phyloP scores from a whole-genome alignment of 139 green algal genomes.

The Ettlia oleoabundans region DNA sequence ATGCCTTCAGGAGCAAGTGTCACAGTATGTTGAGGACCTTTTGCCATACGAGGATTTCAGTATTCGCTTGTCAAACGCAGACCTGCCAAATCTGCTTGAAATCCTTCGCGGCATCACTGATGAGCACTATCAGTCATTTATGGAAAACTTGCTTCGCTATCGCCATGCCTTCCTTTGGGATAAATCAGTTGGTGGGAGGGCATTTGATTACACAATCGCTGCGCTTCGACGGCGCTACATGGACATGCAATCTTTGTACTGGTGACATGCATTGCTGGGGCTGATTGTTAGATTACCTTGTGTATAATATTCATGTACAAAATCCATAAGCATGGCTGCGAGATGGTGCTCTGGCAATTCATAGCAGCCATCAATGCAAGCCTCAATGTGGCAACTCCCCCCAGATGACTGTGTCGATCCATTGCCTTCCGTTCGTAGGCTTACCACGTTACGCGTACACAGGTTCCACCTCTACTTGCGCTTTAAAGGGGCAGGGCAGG shows the following conservation, averaged over 20 bases:
- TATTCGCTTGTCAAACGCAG: neutral
- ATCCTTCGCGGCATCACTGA: neutral
- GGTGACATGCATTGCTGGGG: neutral
- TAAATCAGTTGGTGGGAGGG: neutral
- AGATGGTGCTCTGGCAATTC: too few relatives aligned
- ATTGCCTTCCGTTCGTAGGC: too few relatives aligned
- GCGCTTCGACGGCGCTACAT: neutral
- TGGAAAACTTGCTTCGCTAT: neutral
- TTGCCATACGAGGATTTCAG: neutral
- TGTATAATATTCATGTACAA: too few relatives aligned
- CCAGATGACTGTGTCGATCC: too few relatives aligned
- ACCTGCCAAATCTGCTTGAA: neutral
- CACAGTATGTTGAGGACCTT: neutral
- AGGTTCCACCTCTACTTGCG: too few relatives aligned
- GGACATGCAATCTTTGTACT: constrained; percentile 9
- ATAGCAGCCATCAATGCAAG: too few relatives aligned
- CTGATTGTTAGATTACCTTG: too few relatives aligned
- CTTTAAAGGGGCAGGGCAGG: too few relatives aligned
- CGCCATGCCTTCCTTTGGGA: neutral
- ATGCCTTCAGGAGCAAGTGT: neutral
- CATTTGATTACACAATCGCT: neutral
- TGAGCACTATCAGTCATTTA: neutral
- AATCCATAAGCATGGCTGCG: too few relatives aligned
- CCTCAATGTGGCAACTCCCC: too few relatives aligned
- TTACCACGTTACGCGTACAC: too few relatives aligned